Evolutionary conservation across 2,329 filamentous ascomycete genomes (phyloP).

Genomic region (Colletotrichum karsti): DNA sequence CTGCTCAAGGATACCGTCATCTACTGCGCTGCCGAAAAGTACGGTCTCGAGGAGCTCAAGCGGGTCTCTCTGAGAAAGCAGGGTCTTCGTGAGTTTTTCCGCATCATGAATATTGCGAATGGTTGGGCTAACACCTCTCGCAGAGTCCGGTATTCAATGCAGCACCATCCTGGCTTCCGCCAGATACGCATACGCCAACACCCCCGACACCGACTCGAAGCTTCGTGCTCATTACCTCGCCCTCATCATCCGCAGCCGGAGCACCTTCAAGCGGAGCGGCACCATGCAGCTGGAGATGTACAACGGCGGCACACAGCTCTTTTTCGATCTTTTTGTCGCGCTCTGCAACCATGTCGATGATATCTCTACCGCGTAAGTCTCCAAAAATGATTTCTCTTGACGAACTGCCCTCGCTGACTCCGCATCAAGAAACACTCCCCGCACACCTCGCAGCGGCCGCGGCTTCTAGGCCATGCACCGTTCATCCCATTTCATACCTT

Average conservation of each 20-base stretch:
- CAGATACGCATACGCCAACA: conserved; percentile 89
- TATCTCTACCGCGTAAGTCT: conserved; percentile 64
- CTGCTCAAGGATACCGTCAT: conserved; percentile 90
- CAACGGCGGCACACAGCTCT: conserved; percentile 80
- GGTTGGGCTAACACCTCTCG: conserved; percentile 3
- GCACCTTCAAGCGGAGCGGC: conserved; percentile 91
- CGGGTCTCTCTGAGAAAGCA: conserved; percentile 87
- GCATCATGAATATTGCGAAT: neutral
- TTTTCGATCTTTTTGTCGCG: conserved; percentile 94
- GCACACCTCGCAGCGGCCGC: conserved; percentile 50
- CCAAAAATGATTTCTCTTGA: neutral
- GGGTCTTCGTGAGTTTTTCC: conserved; percentile 71
- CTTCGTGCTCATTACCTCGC: conserved; percentile 90
- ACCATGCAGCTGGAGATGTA: conserved; percentile 98
- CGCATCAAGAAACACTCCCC: conserved; percentile 38
- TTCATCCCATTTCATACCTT: neutral
- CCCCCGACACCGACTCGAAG: conserved; percentile 90
- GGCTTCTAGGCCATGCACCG: conserved; percentile 32
- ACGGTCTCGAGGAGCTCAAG: conserved; percentile 85
- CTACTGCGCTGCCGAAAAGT: conserved; percentile 88
- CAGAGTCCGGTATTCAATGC: conserved; percentile 81
- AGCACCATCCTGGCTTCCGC: conserved; percentile 87
- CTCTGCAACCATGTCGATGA: conserved; percentile 90
- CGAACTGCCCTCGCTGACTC: neutral
- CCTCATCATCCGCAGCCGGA: conserved; percentile 86